phyloP scores from a whole-genome alignment of 805 yeast genomes.

The Cyberlindnera amylophila region DNA sequence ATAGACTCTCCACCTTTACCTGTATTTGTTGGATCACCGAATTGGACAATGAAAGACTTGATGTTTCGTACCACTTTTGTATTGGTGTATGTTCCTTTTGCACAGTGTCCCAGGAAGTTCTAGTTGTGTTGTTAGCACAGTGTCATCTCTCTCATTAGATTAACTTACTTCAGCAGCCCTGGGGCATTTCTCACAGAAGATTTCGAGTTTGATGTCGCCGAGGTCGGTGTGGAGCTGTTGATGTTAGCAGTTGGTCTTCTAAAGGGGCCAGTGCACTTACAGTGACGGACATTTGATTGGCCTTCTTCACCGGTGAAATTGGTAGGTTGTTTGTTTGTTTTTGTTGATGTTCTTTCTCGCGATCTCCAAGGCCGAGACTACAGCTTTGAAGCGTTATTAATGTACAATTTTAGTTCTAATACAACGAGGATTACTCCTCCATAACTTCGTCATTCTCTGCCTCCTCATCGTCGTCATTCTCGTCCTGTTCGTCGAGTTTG shows the following conservation, averaged over 20 bases:
- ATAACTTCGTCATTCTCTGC: conserved; percentile 1
- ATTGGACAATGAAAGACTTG: conserved; percentile 72
- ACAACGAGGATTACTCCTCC: too few relatives aligned
- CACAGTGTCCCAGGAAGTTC: conserved; percentile 44
- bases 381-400: too few relatives aligned
- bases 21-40: conserved; percentile 76
- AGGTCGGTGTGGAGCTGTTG: conserved; percentile 34
- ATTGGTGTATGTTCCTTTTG: conserved; percentile 39
- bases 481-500: conserved; percentile 17
- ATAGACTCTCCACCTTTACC: conserved; percentile 83
- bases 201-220: conserved; percentile 37
- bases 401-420: too few relatives aligned
- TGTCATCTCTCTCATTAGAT: background rate
- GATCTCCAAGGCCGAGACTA: too few relatives aligned
- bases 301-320: too few relatives aligned
- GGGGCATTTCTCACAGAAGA: conserved; percentile 37
- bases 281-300: conserved; percentile 21
- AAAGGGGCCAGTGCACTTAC: conserved; percentile 9
- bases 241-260: too few relatives aligned
- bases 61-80: conserved; percentile 71
- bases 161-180: conserved; percentile 35
- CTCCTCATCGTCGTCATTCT: conserved; percentile 9
- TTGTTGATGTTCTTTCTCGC: too few relatives aligned
- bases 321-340: too few relatives aligned
- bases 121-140: conserved; percentile 9